Base-by-base conservation (phyloP, 495 filamentous ascomycete genomes). In the Penicillium riverlandense region DNA sequence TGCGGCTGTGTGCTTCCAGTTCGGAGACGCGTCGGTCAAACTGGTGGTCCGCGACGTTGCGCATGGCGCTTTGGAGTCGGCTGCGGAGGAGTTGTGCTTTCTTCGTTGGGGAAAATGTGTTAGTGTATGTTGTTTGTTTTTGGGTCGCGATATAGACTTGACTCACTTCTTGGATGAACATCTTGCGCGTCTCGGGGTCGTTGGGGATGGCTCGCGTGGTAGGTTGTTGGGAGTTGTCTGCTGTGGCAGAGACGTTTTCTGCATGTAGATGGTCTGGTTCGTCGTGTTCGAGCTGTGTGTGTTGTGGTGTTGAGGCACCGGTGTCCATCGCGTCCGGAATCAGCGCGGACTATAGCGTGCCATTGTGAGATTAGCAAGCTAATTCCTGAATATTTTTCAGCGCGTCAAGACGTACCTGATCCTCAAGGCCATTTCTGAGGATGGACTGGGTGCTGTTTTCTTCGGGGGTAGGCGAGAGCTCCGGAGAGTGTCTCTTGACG, bases 11-110 rank as follows among this genome's bases (percentile, higher is more conserved):
- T 38, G 58, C 67, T 51, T 72, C 69, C 35, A 70, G 54, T 22
- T 66, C 62, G n/a, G 67, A 69, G 27, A 72, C 41, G n/a, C 66
- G 57, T 9, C 69, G 69, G 44, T 72, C 69, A 39, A 72, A 63
- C 44, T 69, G 63, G 41, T 69, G 59, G 40, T 66, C 59, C 39
- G 52, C 51, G 11, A 67, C 62, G 37, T 65, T 63, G 41, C 62
- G 67, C 69, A 71, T 72, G 35, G 69, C 69, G 35, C 52, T 65
- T 58, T 70, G 69, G 31, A 72, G 54, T 45, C 63, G 59, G 44
- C 47, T 67, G 29, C 64, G 66, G 45, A 70, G 66, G n/a, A 70
- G 60, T 32, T 36, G 54, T 36, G 69, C 69, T 71, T 70, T 71
- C 69, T 72, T 16, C n/a, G n/a, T 39, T 22, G 4, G 22, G 22